Evolutionary conservation across 192 early-diverging fungal species (phyloP), one percentile per base, ranked within the genome.

Genomic region (Glomus cerebriforme): DNA sequence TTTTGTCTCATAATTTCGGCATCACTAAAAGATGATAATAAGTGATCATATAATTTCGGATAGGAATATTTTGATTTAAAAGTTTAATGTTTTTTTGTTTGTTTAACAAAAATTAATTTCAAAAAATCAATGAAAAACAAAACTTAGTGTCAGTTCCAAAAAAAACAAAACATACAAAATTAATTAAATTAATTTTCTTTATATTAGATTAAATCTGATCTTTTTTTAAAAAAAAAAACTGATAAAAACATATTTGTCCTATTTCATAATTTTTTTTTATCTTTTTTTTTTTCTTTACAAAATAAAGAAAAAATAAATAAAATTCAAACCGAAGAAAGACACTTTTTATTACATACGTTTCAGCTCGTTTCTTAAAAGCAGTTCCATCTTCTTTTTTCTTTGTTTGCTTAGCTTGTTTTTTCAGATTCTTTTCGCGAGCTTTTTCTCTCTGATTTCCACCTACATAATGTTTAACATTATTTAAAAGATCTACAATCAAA

Each of bases 371-470:
- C 22, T 77, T 82, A n/a, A 86, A 71, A 3, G 65, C 75, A n/a
- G 75, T 58, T 13, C 82, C 81, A 32, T 79, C 82, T 6, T 75
- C 24, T 39, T 37, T 78, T 13, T 77, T 45, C 35, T 85, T 85
- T 13, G 66, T 58, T 13, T 68, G 63, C 47, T 87, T 75, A 19
- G 67, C 29, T 45, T 79, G 59, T 81, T 88, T 88, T 73, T 88
- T 88, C 31, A 74, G 26, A 71, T 83, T 83, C 77, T 88, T 88
- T 60, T 73, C 59, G 35, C 87, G 87, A 80, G 83, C 85, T 35
- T 83, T 82, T 70, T 88, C 87, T 78, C 87, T 81, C 75, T 88
- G 87, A 70, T 88, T 88, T 31, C 87, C 87, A 82, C 87, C 87
- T 88, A 54, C 7, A 62, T 22, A 26, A 29, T 26, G n/a, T 62